Conservation (phyloP, 176 grass and related monocot genomes). For the Triticum dicoccoides region DNA sequence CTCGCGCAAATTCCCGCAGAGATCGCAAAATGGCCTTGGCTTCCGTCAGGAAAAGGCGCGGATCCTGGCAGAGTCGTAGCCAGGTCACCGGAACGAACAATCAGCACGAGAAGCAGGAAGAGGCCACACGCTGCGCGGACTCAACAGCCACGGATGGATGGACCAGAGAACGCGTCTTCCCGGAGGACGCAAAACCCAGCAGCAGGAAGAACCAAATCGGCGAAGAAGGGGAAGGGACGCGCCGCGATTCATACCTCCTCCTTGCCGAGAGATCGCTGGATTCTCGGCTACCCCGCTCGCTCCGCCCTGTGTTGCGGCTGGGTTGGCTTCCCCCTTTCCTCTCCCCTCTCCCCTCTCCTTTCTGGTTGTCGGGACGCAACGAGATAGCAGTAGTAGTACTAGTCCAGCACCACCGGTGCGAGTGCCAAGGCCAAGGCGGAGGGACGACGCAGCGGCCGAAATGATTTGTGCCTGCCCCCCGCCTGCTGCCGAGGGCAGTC, state of each 20-base stretch:
- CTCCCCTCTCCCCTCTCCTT: slow-evolving; percentile 8
- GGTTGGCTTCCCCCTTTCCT: neutral
- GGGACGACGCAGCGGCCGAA: slow-evolving; percentile 36
- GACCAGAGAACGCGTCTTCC: neutral
- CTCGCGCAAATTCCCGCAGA: neutral
- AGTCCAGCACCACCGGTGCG: neutral
- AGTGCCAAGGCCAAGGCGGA: neutral
- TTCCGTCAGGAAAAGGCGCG: neutral
- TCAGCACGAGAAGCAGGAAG: neutral
- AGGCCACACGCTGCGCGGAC: neutral
- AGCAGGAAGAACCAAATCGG: neutral
- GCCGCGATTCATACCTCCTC: slow-evolving; percentile 21
- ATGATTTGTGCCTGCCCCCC: slow-evolving; percentile 44
- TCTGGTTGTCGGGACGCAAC: slow-evolving; percentile 49
- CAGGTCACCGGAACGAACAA: neutral
- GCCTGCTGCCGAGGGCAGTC: slow-evolving; percentile 36
- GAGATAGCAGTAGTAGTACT: neutral
- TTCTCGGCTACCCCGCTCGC: neutral
- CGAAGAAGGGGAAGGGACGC: neutral
- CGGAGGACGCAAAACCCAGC: neutral
- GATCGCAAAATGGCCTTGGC: neutral
- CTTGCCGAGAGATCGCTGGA: neutral
- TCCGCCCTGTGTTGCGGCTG: neutral
- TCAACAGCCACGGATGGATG: neutral
- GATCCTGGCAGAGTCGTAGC: neutral